These are phyloP conservation scores for Macrophomina tecta DNA, from an alignment of 2,329 filamentous ascomycete genomes.

Conservation along the genomic window DNA sequence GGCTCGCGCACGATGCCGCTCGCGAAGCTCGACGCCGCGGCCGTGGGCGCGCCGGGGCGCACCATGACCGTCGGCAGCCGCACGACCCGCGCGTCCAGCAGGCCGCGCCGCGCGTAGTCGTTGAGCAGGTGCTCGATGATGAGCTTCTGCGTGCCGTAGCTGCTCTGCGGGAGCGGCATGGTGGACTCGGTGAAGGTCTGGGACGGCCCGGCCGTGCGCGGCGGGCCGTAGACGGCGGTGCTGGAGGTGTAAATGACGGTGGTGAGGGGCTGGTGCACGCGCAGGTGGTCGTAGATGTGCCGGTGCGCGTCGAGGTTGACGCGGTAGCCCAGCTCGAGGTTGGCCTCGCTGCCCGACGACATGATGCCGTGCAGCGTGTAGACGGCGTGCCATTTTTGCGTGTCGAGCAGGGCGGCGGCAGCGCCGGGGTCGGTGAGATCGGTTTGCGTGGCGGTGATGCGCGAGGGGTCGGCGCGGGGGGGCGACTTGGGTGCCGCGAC, in stretches of 20 bases:
- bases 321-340: conserved; percentile 61
- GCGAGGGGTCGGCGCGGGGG: conserved; percentile 3
- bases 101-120: conserved; percentile 63
- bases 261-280: conserved; percentile 54
- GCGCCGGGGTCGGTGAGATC: conserved; percentile 28
- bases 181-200: conserved; percentile 32
- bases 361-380: conserved; percentile 70
- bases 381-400: conserved; percentile 29
- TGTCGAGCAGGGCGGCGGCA: not conserved
- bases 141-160: conserved; percentile 66
- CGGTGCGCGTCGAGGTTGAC: conserved; percentile 65
- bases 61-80: conserved; percentile 66
- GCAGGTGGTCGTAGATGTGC: conserved; percentile 57
- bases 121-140: conserved; percentile 65
- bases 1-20: conserved; percentile 68
- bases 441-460: conserved; percentile 27
- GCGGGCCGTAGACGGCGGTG: conserved; percentile 64
- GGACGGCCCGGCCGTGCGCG: conserved; percentile 49
- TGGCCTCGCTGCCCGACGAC: conserved; percentile 65
- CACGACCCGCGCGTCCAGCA: conserved; percentile 61
- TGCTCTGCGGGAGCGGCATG: conserved; percentile 63
- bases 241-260: conserved; percentile 64
- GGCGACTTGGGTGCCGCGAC: conserved; percentile 29
- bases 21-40: conserved; percentile 65
- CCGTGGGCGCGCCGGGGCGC: conserved; percentile 62